phyloP scores from a whole-genome alignment of 2,329 filamentous ascomycete genomes.

The Scleromitrula shiraiana region DNA sequence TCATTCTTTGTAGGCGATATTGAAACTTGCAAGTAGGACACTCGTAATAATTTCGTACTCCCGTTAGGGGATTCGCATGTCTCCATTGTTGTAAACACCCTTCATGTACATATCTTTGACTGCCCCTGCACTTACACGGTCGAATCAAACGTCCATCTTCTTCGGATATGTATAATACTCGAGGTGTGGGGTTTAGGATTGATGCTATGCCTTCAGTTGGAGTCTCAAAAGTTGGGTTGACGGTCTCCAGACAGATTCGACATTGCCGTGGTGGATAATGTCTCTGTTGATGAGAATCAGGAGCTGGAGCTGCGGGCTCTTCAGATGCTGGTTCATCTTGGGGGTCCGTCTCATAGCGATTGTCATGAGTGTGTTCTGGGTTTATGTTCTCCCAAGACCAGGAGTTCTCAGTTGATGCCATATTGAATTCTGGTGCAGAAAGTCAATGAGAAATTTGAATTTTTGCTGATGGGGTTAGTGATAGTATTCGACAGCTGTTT shows the following conservation, averaged over 20 bases:
- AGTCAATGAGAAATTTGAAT: neutral
- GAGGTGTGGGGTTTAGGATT: conserved; percentile 47
- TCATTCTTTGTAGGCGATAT: conserved; percentile 71
- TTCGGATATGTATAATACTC: conserved; percentile 64
- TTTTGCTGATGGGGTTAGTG: too few relatives aligned
- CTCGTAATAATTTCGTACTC: conserved; percentile 67
- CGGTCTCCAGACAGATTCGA: conserved; percentile 76
- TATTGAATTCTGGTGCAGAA: neutral
- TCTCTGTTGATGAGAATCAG: conserved; percentile 28
- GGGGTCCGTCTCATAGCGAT: neutral
- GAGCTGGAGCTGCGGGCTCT: neutral
- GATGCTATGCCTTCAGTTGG: conserved; percentile 45
- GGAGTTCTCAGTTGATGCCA: neutral
- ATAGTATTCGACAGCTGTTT: too few relatives aligned
- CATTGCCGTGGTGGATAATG: conserved; percentile 69
- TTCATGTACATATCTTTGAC: conserved; percentile 89
- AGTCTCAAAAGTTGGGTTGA: conserved; percentile 51
- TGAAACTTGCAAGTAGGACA: conserved; percentile 83
- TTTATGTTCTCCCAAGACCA: conserved; percentile 4
- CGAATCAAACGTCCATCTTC: conserved; percentile 73
- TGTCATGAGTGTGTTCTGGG: neutral
- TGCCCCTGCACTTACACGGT: conserved; percentile 90
- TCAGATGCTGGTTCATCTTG: neutral
- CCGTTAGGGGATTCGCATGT: conserved; percentile 57
- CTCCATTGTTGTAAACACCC: conserved; percentile 81